Base-by-base conservation (phyloP, 441 rosid species). In the Erodium chrysanthum region DNA sequence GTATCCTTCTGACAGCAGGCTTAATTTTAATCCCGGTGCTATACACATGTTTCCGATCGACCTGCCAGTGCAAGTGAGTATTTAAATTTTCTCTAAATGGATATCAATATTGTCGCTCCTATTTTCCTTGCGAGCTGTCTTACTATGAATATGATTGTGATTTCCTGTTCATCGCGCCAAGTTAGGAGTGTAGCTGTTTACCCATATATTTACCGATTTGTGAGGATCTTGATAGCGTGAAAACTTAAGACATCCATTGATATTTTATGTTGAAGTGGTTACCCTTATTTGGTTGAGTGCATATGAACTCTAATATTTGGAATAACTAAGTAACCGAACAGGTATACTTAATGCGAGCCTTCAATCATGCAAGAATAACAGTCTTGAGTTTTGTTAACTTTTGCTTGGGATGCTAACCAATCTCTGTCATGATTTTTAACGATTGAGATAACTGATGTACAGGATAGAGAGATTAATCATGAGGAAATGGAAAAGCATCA, bases 11-110 rank as follows among this genome's bases (percentile, higher is more conserved):
- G 29, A 21, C 88, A 91, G 91, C 5, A 93, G 85, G 70, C 76
- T 85, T 75, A 80, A 78, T 73, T 88, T 88, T 58, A 76, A 85
- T 59, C 83, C 86, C 23, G 72, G 77, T 21, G 84, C 91, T 63
- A 84, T 91, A 75, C 84, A 77, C 75, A 73, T 88, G 81, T 87
- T 88, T 77, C 85, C 87, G 17, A 69, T 81, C 37, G 86, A 83
- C 75, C 78, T 70, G 33, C 80, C 83, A 2, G 69, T 54, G 54
- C 81, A 82, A 70, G 97, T 88, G 82, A 84, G 93, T 84, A 71
- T 64, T 48, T 33, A 7, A 29, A 46, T 77, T 37, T 65, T 59
- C 61, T 65, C 27, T 27, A 8, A 22, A 6, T 48, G 18, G 52
- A 44, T 72, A 70, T 27, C 40, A 35, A 1, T 67, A 23, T 12